Evolutionary conservation across 1,139 yeast genomes (phyloP), one percentile per base, ranked within the genome.

Genomic region (Scheffersomyces cryptocercus): DNA sequence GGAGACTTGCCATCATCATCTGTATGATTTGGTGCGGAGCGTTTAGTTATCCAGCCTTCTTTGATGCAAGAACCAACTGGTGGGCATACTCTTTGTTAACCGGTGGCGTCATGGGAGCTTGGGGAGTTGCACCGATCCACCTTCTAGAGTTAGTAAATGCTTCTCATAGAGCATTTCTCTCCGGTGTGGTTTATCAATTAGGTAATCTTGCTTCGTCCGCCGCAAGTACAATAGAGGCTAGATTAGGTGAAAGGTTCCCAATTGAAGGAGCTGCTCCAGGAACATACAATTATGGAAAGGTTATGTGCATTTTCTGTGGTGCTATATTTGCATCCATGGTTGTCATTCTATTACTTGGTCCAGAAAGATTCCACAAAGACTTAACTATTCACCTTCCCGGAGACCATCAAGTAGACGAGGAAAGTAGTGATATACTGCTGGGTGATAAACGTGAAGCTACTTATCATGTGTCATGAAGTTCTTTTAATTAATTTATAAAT

Each of bases 1-100:
- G 82, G 51, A 61, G 84, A 45, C 55, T 78, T 35, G 67, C 78
- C 1, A 62, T 78, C 30, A 58, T 68, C 7, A 44, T 60, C 9
- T 61, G 69, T 33, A 55, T 60, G 46, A 11, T 63, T 4, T 49
- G 64, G 43, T 62, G 67, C 13, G 68, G 68, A 5, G 67, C 67
- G 7, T 62, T 68, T 57, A 52, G 67, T 24, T 70, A 70, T 46
- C 74, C 74, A 10, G 55, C 66, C 2, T 64, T 56, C 47, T 60
- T 59, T 52, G 50, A 49, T 29, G 41, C 43, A 28, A 47, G 20
- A 16, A 16, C 20, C 20, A 16, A 16, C 20, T 16, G 20, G 20
- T 16, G 20, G 20, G 20, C 20, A 1, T 57, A 51, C 29, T 59
- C 60, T 46, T 59, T 58, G 46, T 49, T 61, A 44, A 59, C 57